Evolutionary conservation across 345 rosid genomes (phyloP).

Genomic region (Salix brachista): DNA sequence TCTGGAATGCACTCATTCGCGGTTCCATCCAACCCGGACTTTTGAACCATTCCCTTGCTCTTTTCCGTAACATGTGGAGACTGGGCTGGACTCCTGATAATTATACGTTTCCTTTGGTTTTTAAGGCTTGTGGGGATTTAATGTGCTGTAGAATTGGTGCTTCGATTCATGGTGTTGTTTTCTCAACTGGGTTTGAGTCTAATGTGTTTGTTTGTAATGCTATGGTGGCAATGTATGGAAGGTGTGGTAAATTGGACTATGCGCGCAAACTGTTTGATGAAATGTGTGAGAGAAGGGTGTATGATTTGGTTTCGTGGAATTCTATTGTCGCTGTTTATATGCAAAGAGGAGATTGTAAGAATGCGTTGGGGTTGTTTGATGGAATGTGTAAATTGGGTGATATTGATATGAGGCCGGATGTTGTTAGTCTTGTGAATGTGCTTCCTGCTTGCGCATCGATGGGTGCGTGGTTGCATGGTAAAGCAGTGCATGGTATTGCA

Average conservation of each 20-base stretch:
- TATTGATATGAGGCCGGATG: conserved; percentile 42
- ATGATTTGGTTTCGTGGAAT: conserved; percentile 76
- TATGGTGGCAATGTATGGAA: conserved; percentile 53
- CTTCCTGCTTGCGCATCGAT: conserved; percentile 60
- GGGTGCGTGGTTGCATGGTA: conserved; percentile 41
- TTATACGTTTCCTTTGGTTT: conserved; percentile 68
- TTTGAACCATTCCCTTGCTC: conserved; percentile 29
- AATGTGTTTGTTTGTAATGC: conserved; percentile 77
- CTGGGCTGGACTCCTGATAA: conserved; percentile 68
- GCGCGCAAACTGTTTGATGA: conserved; percentile 72
- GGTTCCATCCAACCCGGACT: conserved; percentile 35
- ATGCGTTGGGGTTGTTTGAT: conserved; percentile 43
- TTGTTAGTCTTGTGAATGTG: conserved; percentile 63
- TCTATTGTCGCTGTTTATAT: conserved; percentile 51
- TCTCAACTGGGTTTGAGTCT: conserved; percentile 40
- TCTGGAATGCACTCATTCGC: conserved; percentile 73
- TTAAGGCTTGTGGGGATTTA: conserved; percentile 72
- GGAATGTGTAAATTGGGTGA: conserved; percentile 36
- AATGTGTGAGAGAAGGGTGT: conserved; percentile 39
- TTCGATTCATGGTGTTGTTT: conserved; percentile 46
- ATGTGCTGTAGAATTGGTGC: conserved; percentile 37
- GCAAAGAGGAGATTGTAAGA: conserved; percentile 43
- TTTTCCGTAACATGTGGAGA: conserved; percentile 43
- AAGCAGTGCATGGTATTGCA: conserved; percentile 54
- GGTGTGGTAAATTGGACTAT: conserved; percentile 45